phyloP scores from a whole-genome alignment of 2,329 filamentous ascomycete species.

The Chaetomium sp. region DNA sequence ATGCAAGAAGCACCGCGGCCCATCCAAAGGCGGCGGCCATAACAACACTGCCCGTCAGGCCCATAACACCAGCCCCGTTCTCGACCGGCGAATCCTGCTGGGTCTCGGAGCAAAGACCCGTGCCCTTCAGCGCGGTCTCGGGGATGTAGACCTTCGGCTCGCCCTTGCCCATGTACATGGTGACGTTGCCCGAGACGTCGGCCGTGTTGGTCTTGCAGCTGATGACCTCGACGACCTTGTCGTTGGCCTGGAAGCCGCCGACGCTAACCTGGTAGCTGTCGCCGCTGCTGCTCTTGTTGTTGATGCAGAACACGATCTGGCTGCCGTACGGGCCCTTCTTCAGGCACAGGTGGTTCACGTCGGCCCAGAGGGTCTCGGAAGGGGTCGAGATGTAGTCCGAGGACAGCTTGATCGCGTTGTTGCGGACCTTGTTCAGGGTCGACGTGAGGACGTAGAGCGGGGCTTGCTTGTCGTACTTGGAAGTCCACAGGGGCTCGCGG shows the following conservation, averaged over 20 bases:
- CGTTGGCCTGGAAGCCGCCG: slow-evolving; percentile 33
- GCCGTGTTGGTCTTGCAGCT: slow-evolving; percentile 31
- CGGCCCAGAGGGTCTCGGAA: slow-evolving; percentile 31
- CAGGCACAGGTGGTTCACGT: slow-evolving; percentile 37
- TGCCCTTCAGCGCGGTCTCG: slow-evolving; percentile 26
- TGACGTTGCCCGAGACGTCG: slow-evolving; percentile 29
- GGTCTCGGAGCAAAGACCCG: slow-evolving; percentile 33
- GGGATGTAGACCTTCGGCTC: slow-evolving; percentile 34
- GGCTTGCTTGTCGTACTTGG: slow-evolving; percentile 49
- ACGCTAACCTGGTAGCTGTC: slow-evolving; percentile 33
- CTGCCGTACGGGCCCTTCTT: slow-evolving; percentile 36
- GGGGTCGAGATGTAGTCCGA: slow-evolving; percentile 29
- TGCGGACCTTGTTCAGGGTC: slow-evolving; percentile 37
- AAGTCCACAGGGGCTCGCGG: slow-evolving; percentile 62
- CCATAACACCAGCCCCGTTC: slow-evolving; percentile 20
- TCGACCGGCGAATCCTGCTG: slow-evolving; percentile 20
- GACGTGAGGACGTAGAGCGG: slow-evolving; percentile 55
- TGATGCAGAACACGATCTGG: slow-evolving; percentile 37
- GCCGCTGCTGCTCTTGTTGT: slow-evolving; percentile 36
- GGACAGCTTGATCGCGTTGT: slow-evolving; percentile 33
- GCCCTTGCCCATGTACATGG: slow-evolving; percentile 32
- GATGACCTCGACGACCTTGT: slow-evolving; percentile 36
- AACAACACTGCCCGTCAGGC: slow-evolving; percentile 19
- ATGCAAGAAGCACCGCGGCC: slow-evolving; percentile 19
- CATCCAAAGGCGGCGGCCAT: slow-evolving; percentile 23